These are phyloP conservation scores for Lactarius hengduanensis DNA, from an alignment of 768 basidiomycete genomes.

Conservation along the genomic window DNA sequence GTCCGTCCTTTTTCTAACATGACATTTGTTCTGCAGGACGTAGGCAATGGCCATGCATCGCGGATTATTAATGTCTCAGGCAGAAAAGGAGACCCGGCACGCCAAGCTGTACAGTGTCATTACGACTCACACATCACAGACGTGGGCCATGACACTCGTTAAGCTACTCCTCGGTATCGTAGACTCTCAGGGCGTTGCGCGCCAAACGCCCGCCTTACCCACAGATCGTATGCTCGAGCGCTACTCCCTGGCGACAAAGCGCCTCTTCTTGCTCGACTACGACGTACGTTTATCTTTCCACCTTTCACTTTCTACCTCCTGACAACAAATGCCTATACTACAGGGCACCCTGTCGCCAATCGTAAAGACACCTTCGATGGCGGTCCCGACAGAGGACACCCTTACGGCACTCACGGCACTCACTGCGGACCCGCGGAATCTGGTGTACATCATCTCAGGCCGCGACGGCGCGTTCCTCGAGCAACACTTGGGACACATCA, in stretches of 20 bases:
- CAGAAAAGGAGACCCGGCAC: constrained; percentile 76
- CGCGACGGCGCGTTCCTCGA: constrained; percentile 92
- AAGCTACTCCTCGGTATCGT: constrained; percentile 86
- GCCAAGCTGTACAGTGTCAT: constrained; percentile 77
- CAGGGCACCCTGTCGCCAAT: constrained; percentile 97
- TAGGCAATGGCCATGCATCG: constrained; percentile 88
- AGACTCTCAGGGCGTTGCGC: constrained; percentile 71
- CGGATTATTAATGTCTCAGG: constrained; percentile 76
- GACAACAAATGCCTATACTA: not conserved
- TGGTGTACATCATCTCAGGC: constrained; percentile 97
- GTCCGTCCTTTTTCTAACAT: not conserved
- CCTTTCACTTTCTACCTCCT: not conserved
- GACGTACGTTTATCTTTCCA: constrained; percentile 55
- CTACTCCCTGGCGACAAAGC: constrained; percentile 73
- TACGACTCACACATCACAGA: constrained; percentile 90
- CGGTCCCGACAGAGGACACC: constrained; percentile 72
- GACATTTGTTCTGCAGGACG: constrained; percentile 50
- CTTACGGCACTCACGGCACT: constrained; percentile 72
- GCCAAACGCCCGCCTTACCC: constrained; percentile 83
- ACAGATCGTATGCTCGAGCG: constrained; percentile 50
- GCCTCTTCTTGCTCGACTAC: constrained; percentile 94
- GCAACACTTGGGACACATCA: constrained; percentile 83
- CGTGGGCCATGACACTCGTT: constrained; percentile 88
- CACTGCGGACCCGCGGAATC: constrained; percentile 76
- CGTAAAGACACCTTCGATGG: constrained; percentile 89